Conservation (phyloP, 164 flowering plant genomes). For the Liriodendron chinense region DNA sequence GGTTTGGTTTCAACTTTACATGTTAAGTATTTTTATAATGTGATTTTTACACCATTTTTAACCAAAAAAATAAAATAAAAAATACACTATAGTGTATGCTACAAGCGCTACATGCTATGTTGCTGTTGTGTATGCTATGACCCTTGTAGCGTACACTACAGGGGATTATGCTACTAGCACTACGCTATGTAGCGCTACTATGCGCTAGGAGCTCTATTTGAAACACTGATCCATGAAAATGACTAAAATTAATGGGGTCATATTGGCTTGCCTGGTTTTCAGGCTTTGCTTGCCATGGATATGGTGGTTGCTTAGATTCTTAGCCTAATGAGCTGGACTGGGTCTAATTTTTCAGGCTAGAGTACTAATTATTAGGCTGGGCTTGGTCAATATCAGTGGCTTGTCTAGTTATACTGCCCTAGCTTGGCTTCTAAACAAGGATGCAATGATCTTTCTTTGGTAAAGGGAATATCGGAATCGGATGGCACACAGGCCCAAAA, state of each 20-base stretch:
- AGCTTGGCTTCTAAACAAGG: background rate
- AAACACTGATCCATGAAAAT: background rate
- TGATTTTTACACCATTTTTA: too few relatives aligned
- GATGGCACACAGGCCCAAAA: too few relatives aligned
- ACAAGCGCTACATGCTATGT: too few relatives aligned
- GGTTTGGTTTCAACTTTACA: too few relatives aligned
- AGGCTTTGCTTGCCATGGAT: background rate
- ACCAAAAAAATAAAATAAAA: too few relatives aligned
- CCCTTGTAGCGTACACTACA: too few relatives aligned
- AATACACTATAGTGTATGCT: too few relatives aligned
- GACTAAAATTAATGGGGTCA: background rate
- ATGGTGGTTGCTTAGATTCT: background rate
- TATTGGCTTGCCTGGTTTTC: background rate
- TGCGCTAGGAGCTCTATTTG: too few relatives aligned
- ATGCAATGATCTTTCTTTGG: background rate
- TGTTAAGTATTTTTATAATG: too few relatives aligned
- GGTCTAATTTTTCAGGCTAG: background rate
- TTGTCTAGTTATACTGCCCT: background rate
- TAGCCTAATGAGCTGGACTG: background rate
- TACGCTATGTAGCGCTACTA: too few relatives aligned
- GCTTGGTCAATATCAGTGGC: background rate
- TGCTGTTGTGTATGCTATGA: too few relatives aligned
- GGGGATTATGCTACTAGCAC: too few relatives aligned
- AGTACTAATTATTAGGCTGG: background rate
- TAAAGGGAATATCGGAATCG: background rate